phyloP scores from a whole-genome alignment of 2,329 filamentous ascomycete genomes.

The Blumeriella jaapii region DNA sequence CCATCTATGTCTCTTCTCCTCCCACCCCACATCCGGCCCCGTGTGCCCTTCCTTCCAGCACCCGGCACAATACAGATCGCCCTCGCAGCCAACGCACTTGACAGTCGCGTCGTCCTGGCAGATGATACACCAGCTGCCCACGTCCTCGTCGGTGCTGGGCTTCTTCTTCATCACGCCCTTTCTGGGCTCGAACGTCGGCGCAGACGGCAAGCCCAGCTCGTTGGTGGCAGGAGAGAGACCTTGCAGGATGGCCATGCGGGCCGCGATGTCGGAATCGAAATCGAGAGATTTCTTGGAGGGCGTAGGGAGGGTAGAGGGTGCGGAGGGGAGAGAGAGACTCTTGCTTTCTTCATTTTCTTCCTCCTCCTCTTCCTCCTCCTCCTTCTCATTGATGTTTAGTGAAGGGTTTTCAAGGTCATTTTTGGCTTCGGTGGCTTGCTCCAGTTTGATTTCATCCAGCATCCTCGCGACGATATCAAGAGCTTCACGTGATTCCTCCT shows the following conservation, averaged over 20 bases:
- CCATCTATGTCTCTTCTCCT: constrained; percentile 59
- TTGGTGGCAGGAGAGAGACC: constrained; percentile 14
- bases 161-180: constrained; percentile 27
- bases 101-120: constrained; percentile 70
- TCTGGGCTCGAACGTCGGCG: constrained; percentile 21
- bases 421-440: constrained; percentile 10
- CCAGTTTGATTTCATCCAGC: constrained; percentile 24
- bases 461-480: constrained; percentile 23
- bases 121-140: constrained; percentile 69
- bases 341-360: constrained; percentile 1
- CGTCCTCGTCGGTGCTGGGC: constrained; percentile 61
- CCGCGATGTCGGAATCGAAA: constrained; percentile 22
- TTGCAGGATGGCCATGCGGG: constrained; percentile 23
- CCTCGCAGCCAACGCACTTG: constrained; percentile 59
- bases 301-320: constrained; percentile 17
- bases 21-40: constrained; percentile 55
- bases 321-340: constrained; percentile 18
- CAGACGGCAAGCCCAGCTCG: constrained; percentile 22
- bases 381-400: too few species aligned
- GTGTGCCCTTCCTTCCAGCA: constrained; percentile 79
- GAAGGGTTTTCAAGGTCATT: too few species aligned
- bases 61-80: constrained; percentile 59
- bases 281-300: constrained; percentile 17
- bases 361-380: not conserved
- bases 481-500: constrained; percentile 23